These are phyloP conservation scores for Tulasnella sp. DNA, from an alignment of 768 basidiomycete species.

Conservation along the genomic window DNA sequence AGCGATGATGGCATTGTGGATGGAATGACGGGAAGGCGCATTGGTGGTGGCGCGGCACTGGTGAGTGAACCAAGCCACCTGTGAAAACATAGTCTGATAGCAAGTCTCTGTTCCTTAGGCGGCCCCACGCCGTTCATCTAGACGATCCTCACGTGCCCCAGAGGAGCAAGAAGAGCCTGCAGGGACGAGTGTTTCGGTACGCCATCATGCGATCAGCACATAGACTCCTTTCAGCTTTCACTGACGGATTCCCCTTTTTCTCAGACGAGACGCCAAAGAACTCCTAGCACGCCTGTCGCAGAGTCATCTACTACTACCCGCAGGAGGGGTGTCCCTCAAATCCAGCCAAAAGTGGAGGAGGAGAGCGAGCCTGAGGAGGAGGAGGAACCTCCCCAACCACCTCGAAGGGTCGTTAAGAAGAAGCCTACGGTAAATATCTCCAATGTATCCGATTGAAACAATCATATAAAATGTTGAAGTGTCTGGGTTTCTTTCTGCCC, in stretches of 20 bases:
- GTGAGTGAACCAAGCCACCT: neutral
- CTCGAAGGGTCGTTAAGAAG: neutral
- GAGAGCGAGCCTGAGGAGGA: neutral
- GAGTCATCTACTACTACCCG: neutral
- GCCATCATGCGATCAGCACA: neutral
- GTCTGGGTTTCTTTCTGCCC: too few species aligned
- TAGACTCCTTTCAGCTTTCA: neutral
- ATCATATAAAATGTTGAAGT: too few species aligned
- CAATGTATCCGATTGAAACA: too few species aligned
- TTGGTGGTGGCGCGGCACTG: conserved; percentile 2
- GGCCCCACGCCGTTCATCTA: conserved; percentile 45
- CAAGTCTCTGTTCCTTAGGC: conserved; percentile 21
- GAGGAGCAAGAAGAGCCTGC: conserved; percentile 37
- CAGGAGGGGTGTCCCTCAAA: too few species aligned
- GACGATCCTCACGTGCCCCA: conserved; percentile 52
- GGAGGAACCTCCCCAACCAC: neutral
- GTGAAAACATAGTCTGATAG: neutral
- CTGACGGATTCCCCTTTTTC: neutral
- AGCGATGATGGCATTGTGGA: conserved; percentile 78
- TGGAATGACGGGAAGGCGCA: conserved; percentile 52
- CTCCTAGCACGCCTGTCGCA: neutral
- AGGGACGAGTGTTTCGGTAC: neutral
- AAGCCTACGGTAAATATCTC: neutral
- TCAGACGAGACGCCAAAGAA: neutral
- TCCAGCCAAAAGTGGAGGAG: neutral